phyloP scores from a whole-genome alignment of 345 rosid genomes.

The Hypericum perforatum region DNA sequence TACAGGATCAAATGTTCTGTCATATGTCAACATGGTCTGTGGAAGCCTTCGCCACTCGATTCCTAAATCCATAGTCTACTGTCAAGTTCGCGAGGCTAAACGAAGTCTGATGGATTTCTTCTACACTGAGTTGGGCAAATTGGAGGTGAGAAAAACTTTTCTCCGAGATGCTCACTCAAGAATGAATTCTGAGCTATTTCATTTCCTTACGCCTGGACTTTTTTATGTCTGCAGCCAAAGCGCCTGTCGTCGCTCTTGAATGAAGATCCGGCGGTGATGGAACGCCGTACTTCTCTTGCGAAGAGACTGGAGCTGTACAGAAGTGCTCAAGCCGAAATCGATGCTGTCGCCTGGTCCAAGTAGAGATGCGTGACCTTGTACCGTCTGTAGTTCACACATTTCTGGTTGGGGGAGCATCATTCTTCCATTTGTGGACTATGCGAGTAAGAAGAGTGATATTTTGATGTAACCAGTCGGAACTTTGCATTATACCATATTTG shows the following conservation, averaged over 20 bases:
- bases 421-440: conserved; percentile 18
- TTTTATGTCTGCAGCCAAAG: conserved; percentile 49
- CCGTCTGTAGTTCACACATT: neutral
- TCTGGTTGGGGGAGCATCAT: conserved; percentile 12
- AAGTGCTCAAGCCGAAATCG: conserved; percentile 86
- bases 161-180: too few species aligned
- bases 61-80: conserved; percentile 86
- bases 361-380: conserved; percentile 13
- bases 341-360: conserved; percentile 94
- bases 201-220: too few species aligned
- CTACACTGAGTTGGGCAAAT: conserved; percentile 81
- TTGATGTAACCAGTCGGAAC: too few species aligned
- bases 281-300: conserved; percentile 70
- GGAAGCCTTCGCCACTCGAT: conserved; percentile 78
- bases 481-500: too few species aligned
- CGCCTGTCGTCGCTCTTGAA: conserved; percentile 69
- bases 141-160: conserved; percentile 46
- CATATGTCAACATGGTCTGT: conserved; percentile 92
- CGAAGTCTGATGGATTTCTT: conserved; percentile 85
- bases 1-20: conserved; percentile 82
- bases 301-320: conserved; percentile 89
- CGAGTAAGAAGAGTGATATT: too few species aligned
- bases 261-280: conserved; percentile 98
- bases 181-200: too few species aligned
- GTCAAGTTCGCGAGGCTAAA: conserved; percentile 99